A percentile compares a stretch with the other conserved stretches of the same genome.
Evolutionary conservation across 2,329 filamentous ascomycete genomes (phyloP).

Genomic region (Exserohilum turcica): DNA sequence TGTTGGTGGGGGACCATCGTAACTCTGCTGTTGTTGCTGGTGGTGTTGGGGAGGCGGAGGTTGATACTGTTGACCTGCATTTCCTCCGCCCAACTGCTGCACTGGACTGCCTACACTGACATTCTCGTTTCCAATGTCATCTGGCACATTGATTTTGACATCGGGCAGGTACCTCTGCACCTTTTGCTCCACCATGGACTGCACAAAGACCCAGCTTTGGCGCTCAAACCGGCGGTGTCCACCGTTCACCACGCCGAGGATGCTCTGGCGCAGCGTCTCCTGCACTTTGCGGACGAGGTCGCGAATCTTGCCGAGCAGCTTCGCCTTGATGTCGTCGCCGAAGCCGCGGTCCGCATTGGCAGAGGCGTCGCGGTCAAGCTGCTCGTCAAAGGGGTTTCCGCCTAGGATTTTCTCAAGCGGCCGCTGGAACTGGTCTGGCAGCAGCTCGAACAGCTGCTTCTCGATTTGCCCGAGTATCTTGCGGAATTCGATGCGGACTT

Average conservation of each 20-base stretch:
- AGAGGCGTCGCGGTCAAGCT: constrained; percentile 35
- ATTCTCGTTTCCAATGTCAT: constrained; percentile 39
- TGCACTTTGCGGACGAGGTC: constrained; percentile 36
- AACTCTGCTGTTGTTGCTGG: constrained; percentile 5
- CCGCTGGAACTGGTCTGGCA: constrained; percentile 37
- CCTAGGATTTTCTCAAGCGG: constrained; percentile 39
- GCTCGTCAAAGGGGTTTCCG: constrained; percentile 37
- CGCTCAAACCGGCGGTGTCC: constrained; percentile 39
- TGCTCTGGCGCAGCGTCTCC: constrained; percentile 37
- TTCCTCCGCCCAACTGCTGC: constrained; percentile 19
- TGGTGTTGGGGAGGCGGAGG: constrained; percentile 13
- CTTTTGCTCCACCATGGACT: constrained; percentile 39
- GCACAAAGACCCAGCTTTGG: constrained; percentile 40
- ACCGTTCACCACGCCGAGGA: constrained; percentile 38
- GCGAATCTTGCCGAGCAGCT: constrained; percentile 33
- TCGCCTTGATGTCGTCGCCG: constrained; percentile 37
- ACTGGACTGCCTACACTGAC: constrained; percentile 35
- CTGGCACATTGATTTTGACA: constrained; percentile 37
- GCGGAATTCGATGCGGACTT: constrained; percentile 38
- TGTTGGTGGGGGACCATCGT: constrained; percentile 7
- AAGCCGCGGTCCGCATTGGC: constrained; percentile 32
- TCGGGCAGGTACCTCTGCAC: constrained; percentile 37
- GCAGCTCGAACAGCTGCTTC: constrained; percentile 36
- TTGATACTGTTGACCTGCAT: constrained; percentile 6
- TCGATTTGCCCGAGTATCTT: constrained; percentile 37